These are phyloP conservation scores for Elsinoe batatas DNA, from an alignment of 2,329 filamentous ascomycete species.

Conservation along the genomic window DNA sequence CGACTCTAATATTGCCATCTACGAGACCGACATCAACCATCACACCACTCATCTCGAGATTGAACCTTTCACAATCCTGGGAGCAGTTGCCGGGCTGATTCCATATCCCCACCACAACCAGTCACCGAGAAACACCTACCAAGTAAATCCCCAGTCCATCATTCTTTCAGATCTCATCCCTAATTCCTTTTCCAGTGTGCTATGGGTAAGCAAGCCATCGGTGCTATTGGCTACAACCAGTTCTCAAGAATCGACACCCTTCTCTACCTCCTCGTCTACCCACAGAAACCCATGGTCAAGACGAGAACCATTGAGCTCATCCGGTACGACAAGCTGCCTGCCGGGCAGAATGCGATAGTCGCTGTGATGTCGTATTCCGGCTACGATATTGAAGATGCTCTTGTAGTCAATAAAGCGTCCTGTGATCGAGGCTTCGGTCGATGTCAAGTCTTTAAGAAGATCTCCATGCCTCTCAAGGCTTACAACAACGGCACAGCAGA, in stretches of 20 bases:
- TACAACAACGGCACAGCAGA: slow-evolving; percentile 72
- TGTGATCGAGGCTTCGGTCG: slow-evolving; percentile 90
- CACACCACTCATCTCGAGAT: slow-evolving; percentile 93
- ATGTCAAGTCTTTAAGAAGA: slow-evolving; percentile 97
- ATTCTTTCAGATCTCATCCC: no score
- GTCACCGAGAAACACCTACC: slow-evolving; percentile 95
- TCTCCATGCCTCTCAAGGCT: slow-evolving; percentile 73
- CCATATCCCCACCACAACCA: slow-evolving; percentile 99
- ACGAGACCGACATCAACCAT: slow-evolving; percentile 72
- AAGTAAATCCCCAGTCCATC: slow-evolving; percentile 29
- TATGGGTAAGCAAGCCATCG: slow-evolving; percentile 99
- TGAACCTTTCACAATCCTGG: slow-evolving; percentile 92
- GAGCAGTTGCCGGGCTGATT: slow-evolving; percentile 90
- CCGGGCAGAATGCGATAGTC: slow-evolving; percentile 92
- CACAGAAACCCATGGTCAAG: slow-evolving; percentile 94
- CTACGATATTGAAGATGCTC: slow-evolving; percentile 97
- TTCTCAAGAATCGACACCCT: slow-evolving; percentile 94
- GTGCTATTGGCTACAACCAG: slow-evolving; percentile 95
- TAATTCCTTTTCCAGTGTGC: slow-evolving; percentile 49
- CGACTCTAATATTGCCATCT: slow-evolving; percentile 84
- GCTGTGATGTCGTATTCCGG: slow-evolving; percentile 99
- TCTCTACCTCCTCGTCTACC: slow-evolving; percentile 93
- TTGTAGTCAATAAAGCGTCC: slow-evolving; percentile 93
- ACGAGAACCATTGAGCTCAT: slow-evolving; percentile 93
- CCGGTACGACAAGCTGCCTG: slow-evolving; percentile 93